These are phyloP conservation scores for Recurvomyces mirabilis DNA, from an alignment of 495 filamentous ascomycete genomes.

Conservation along the genomic window DNA sequence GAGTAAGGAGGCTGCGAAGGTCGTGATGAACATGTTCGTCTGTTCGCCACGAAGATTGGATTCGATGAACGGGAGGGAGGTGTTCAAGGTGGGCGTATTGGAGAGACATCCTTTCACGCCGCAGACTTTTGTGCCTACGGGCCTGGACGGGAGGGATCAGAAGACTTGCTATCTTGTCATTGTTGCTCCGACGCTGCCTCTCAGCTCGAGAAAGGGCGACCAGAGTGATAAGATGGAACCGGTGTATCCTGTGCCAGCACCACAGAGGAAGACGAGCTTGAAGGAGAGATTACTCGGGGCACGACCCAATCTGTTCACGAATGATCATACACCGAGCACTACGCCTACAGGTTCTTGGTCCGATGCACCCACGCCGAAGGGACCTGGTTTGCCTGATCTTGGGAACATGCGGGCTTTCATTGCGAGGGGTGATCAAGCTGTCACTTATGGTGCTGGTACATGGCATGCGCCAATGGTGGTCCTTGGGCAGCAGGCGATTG, in stretches of 20 bases:
- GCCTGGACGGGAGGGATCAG: slow-evolving; percentile 33
- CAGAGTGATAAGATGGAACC: slow-evolving; percentile 22
- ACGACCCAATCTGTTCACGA: slow-evolving; percentile 33
- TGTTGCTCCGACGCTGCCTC: slow-evolving; percentile 60
- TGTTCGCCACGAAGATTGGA: slow-evolving; percentile 58
- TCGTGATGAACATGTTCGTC: slow-evolving; percentile 79
- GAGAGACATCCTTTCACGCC: slow-evolving; percentile 91
- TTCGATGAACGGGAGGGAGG: slow-evolving; percentile 13
- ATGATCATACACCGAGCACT: slow-evolving; percentile 23
- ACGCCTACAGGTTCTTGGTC: slow-evolving; percentile 18
- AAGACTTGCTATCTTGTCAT: slow-evolving; percentile 62
- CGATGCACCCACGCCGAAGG: slow-evolving; percentile 26
- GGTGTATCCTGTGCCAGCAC: slow-evolving; percentile 30
- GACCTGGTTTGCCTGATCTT: slow-evolving; percentile 65
- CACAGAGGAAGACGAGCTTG: slow-evolving; percentile 28
- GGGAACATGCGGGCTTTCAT: slow-evolving; percentile 61
- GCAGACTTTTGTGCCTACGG: slow-evolving; percentile 82
- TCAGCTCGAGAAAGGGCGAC: slow-evolving; percentile 10
- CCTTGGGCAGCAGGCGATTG: slow-evolving; percentile 53
- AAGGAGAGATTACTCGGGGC: slow-evolving; percentile 27
- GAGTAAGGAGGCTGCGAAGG: slow-evolving; percentile 46
- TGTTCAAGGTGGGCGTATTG: slow-evolving; percentile 63
- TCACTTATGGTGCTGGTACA: slow-evolving; percentile 82
- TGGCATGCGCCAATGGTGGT: slow-evolving; percentile 99
- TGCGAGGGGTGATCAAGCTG: slow-evolving; percentile 67